A percentile compares a stretch with the other conserved stretches of the same genome.
Conservation (phyloP, 129 eudicot genomes). For the Ambrosia artemisiifolia region DNA sequence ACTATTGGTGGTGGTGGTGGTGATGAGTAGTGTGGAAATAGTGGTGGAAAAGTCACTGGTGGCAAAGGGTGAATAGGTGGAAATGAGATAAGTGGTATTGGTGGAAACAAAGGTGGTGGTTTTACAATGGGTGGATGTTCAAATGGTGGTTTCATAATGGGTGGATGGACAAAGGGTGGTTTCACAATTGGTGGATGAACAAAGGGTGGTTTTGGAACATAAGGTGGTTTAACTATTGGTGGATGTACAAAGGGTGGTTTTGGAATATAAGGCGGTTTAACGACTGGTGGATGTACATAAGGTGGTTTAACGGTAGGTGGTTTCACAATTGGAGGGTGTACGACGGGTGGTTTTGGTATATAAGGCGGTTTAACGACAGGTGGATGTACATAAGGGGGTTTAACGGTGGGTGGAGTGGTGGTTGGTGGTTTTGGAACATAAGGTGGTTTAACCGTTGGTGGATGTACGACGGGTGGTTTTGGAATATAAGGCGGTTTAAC, state of each 20-base stretch:
- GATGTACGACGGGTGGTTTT: conserved; percentile 15
- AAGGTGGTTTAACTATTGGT: conserved; percentile 5
- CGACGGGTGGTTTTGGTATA: conserved; percentile 7
- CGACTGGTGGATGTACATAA: not conserved
- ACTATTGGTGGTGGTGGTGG: conserved; percentile 12
- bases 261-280: conserved; percentile 14
- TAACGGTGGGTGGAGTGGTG: not conserved
- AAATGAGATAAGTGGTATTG: conserved; percentile 15
- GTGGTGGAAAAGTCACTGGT: conserved; percentile 17
- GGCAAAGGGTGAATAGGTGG: conserved; percentile 22
- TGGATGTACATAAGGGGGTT: conserved; percentile 14
- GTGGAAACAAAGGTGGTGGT: conserved; percentile 29
- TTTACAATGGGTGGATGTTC: conserved; percentile 9
- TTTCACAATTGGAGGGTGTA: too few relatives aligned
- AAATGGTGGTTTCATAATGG: not conserved
- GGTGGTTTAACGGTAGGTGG: conserved; percentile 20
- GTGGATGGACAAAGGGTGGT: conserved; percentile 20
- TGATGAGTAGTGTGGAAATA: conserved; percentile 22
- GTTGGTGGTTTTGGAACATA: conserved; percentile 13
- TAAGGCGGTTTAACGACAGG: conserved; percentile 5
- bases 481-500: conserved; percentile 14
- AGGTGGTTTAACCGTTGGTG: conserved; percentile 15
- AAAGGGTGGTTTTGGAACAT: conserved; percentile 21
- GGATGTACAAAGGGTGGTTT: not conserved
- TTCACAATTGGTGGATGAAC: conserved; percentile 15